Evolutionary conservation across 2,329 filamentous ascomycete genomes (phyloP), one percentile per base, ranked within the genome.

Genomic region (Fusarium domesticum): DNA sequence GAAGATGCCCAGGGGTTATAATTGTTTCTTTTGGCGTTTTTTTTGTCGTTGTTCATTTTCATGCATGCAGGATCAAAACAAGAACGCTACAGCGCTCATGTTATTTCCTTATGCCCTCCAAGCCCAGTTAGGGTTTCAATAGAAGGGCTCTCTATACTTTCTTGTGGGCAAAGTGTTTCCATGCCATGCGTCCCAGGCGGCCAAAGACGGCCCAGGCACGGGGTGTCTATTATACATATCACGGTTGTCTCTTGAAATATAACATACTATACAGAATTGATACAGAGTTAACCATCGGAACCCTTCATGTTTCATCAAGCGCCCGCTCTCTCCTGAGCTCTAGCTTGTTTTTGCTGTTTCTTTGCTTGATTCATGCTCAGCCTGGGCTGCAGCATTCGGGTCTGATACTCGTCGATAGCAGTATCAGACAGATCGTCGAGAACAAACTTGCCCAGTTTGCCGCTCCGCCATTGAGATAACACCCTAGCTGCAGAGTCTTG

Each of bases 401-500:
- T 69, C 59, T 70, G 72, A 48, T 80, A 77, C 38, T 56, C 58
- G n/a, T 55, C 59, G 15, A 89, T 64, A 10, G 76, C 73, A 40
- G 80, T 78, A 31, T 78, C 76, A 16, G 73, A 76, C 11, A 97
- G 72, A 43, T 89, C 80, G 62, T 98, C 93, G 23, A 98, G 73
- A 16, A 89, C 70, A 60, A 95, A 93, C 32, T 70, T 75, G 1
- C 91, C 92, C 43, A 97, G 62, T 20, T 80, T 71, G 2, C 93
- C 93, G 18, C 74, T 76, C 39, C 91, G 79, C 87, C 89, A 98
- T 61, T 84, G 80, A 58, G 90, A 84, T 11, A 97, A 77, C 45
- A 95, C 73, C 77, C 88, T 89, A 28, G 89, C 69, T 3, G 91
- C 91, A 2, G 89, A 83, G 6, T 81, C 81, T 41, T 90, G 84